Evolutionary conservation across 306 rosid genomes (phyloP), one percentile per base, ranked within the genome.

Genomic region (Glycyrrhiza uralensis): DNA sequence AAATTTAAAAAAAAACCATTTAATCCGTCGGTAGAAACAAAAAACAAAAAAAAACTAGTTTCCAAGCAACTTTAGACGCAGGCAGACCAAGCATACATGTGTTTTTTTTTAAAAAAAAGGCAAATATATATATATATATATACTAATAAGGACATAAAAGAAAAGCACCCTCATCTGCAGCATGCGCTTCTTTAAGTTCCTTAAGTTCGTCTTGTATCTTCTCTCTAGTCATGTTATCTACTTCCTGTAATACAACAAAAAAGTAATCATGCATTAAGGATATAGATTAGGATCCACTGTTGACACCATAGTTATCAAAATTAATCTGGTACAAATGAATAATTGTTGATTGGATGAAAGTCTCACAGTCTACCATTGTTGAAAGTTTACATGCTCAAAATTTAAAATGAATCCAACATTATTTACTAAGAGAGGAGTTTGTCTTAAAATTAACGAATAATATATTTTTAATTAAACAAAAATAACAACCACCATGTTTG

Each of bases 161-260:
- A 35, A 69, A 54, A 35, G 29, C 59, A 94, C 99, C 99, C 80
- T 94, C 93, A 66, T 94, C 99, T 73, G 86, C 96, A 64, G 93
- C 97, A 78, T 91, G 96, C 69, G 85, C 96, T 77, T 89, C 84
- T 84, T 94, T 94, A 23, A 94, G 76, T 84, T 89, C 95, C 83
- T 78, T 75, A 52, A 94, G 92, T 79, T 94, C 96, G 20, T 91
- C 88, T 75, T 81, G 84, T 74, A 87, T 82, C 79, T 86, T 96
- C 74, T 94, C 95, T 69, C 71, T 84, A 10, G 97, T 94, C 81
- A 94, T 56, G 84, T 71, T 84, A 66, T 94, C 97, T 3, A 81
- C 83, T 64, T 89, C 99, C 99, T 94, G 88, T 56, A 81, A 72
- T 55, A 30, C 80, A 61, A 66, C 73, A 52, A 14, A 36, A 83